These are phyloP conservation scores for Cryptosporidium felis DNA, from an alignment of 169 alveolate species.

Conservation along the genomic window DNA sequence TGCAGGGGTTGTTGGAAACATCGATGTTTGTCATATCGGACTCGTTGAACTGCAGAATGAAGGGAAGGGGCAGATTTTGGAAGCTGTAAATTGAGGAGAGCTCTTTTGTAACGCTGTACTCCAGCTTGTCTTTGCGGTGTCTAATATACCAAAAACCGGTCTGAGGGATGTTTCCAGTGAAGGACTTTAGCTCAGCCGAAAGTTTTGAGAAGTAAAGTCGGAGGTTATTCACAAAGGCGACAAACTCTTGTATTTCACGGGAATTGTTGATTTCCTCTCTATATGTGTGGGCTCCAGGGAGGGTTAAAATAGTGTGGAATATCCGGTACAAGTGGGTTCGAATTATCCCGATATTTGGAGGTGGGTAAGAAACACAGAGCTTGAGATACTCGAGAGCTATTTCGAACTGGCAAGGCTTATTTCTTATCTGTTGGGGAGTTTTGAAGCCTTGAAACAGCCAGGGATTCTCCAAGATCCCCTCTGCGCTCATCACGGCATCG, in stretches of 20 bases:
- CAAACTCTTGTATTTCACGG: constrained; percentile 1
- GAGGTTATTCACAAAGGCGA: background rate
- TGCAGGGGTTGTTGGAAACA: background rate
- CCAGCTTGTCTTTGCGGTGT: constrained; percentile 37
- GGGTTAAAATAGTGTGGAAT: constrained; percentile 35
- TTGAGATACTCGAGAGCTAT: constrained; percentile 78
- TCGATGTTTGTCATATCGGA: constrained; percentile 11
- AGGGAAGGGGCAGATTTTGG: background rate
- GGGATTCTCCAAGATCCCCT: constrained; percentile 90
- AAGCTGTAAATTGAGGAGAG: constrained; percentile 29
- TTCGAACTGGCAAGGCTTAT: constrained; percentile 73
- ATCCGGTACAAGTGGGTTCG: constrained; percentile 52
- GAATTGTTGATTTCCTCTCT: constrained; percentile 50
- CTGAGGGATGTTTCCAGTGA: constrained; percentile 7
- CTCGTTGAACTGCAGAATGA: constrained; percentile 25
- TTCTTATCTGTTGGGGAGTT: constrained; percentile 67
- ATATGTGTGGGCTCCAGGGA: constrained; percentile 37
- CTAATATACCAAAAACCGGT: constrained; percentile 68
- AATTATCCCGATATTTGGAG: constrained; percentile 54
- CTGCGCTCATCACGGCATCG: constrained; percentile 93
- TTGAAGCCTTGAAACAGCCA: constrained; percentile 75
- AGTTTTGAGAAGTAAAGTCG: background rate
- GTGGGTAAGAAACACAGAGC: constrained; percentile 70
- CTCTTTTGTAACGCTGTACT: constrained; percentile 28
- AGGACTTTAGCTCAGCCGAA: background rate